Evolutionary conservation across 345 rosid genomes (phyloP).

Genomic region (Syzygium aqueum): DNA sequence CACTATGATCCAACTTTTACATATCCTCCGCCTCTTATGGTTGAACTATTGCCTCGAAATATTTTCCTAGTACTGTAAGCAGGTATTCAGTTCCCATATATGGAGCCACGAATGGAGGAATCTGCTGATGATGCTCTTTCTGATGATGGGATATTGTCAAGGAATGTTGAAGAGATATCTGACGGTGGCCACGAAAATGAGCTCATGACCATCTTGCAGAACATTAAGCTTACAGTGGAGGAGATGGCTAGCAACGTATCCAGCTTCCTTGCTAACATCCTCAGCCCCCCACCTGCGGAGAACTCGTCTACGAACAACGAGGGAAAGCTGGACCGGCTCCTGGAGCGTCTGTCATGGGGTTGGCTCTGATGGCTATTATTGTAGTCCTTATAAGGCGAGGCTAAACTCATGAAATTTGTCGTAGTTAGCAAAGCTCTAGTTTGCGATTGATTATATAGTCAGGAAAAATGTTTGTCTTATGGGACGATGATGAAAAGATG

Average conservation of each 20-base stretch:
- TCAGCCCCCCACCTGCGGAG: constrained; percentile 21
- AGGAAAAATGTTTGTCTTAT: neutral
- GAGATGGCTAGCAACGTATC: constrained; percentile 43
- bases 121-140: constrained; percentile 10
- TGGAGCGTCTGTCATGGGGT: constrained; percentile 36
- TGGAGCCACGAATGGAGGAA: neutral
- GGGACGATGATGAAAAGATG: neutral
- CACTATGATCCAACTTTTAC: neutral
- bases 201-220: constrained; percentile 17
- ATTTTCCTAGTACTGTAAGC: neutral
- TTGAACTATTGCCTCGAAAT: neutral
- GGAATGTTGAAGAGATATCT: constrained; percentile 13
- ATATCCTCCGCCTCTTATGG: neutral
- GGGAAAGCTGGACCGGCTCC: constrained; percentile 13
- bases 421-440: neutral
- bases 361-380: constrained; percentile 51
- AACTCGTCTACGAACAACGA: constrained; percentile 9
- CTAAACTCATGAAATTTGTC: constrained; percentile 27
- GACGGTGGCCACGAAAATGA: constrained; percentile 3
- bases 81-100: neutral
- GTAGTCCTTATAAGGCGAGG: constrained; percentile 53
- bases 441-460: neutral
- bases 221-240: constrained; percentile 34
- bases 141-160: constrained; percentile 10
- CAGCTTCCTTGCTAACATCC: constrained; percentile 34